phyloP scores from a whole-genome alignment of 495 filamentous ascomycete genomes.

The Podospora fimiseda region DNA sequence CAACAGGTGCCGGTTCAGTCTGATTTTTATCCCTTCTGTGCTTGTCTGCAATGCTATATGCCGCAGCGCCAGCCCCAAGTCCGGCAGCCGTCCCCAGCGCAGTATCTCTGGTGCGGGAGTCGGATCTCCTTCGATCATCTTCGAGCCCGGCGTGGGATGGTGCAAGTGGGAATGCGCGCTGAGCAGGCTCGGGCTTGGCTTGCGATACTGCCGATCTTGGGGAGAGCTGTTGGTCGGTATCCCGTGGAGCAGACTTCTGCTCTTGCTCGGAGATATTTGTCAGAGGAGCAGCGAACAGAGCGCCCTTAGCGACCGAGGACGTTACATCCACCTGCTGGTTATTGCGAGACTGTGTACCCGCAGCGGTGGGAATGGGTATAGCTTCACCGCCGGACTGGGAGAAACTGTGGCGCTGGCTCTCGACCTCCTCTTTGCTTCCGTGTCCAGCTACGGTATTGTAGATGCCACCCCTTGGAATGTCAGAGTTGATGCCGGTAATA shows the following conservation, averaged over 20 bases:
- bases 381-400: background rate
- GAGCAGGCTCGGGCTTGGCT: background rate
- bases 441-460: conserved; percentile 25
- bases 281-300: conserved; percentile 11
- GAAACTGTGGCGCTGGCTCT: conserved; percentile 14
- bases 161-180: conserved; percentile 1
- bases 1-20: conserved; percentile 2
- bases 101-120: background rate
- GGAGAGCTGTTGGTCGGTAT: background rate
- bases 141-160: background rate
- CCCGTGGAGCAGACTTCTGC: background rate
- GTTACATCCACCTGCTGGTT: too few relatives aligned
- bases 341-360: background rate
- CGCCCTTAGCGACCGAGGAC: background rate
- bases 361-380: background rate
- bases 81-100: conserved; percentile 15
- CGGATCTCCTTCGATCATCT: background rate
- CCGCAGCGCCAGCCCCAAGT: conserved; percentile 8
- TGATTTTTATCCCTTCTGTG: conserved; percentile 11
- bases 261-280: conserved; percentile 11
- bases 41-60: conserved; percentile 16
- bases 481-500: conserved; percentile 14
- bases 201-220: background rate
- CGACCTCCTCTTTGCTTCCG: conserved; percentile 21
- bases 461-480: conserved; percentile 18